These are phyloP conservation scores for Gymnopilus dilepis DNA, from an alignment of 768 basidiomycete species.

Conservation along the genomic window DNA sequence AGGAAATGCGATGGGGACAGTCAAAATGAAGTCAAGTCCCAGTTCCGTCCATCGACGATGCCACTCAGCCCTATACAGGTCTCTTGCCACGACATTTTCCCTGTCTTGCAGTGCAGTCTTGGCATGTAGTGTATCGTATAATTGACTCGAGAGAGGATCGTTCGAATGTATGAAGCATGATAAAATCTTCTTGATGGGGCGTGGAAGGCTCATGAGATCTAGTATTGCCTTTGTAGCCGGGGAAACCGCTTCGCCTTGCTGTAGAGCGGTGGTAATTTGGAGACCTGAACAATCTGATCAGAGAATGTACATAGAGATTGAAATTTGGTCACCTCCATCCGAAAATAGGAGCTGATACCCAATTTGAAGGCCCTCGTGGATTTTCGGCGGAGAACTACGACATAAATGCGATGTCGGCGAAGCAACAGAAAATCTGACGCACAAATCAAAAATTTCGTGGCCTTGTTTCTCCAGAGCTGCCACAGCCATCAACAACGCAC, in stretches of 20 bases:
- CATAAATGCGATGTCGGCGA: neutral
- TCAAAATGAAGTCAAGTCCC: slow-evolving; percentile 67
- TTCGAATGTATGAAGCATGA: slow-evolving; percentile 43
- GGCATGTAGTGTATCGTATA: slow-evolving; percentile 45
- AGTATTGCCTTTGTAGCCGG: slow-evolving; percentile 38
- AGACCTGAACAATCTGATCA: slow-evolving; percentile 40
- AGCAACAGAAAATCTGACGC: slow-evolving; percentile 25
- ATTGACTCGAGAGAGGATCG: slow-evolving; percentile 42
- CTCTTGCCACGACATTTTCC: slow-evolving; percentile 49
- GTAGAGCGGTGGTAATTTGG: slow-evolving; percentile 43
- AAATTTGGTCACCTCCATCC: slow-evolving; percentile 50
- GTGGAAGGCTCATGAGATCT: slow-evolving; percentile 40
- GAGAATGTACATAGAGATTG: slow-evolving; percentile 10
- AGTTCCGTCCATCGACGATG: slow-evolving; percentile 50
- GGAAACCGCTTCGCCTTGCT: slow-evolving; percentile 39
- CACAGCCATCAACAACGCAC: slow-evolving; percentile 57
- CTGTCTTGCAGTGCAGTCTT: slow-evolving; percentile 59
- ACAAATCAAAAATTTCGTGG: slow-evolving; percentile 71
- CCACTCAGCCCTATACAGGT: slow-evolving; percentile 50
- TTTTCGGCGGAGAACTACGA: slow-evolving; percentile 46
- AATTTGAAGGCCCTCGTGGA: slow-evolving; percentile 51
- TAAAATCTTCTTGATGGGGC: slow-evolving; percentile 48
- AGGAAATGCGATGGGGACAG: slow-evolving; percentile 63
- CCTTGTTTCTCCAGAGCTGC: slow-evolving; percentile 61
- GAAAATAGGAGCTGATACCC: slow-evolving; percentile 61